Percentiles rank a stretch among this genome's conserved stretches.
Conservation (phyloP, 495 filamentous ascomycete genomes). For the Venustampulla echinocandica region DNA sequence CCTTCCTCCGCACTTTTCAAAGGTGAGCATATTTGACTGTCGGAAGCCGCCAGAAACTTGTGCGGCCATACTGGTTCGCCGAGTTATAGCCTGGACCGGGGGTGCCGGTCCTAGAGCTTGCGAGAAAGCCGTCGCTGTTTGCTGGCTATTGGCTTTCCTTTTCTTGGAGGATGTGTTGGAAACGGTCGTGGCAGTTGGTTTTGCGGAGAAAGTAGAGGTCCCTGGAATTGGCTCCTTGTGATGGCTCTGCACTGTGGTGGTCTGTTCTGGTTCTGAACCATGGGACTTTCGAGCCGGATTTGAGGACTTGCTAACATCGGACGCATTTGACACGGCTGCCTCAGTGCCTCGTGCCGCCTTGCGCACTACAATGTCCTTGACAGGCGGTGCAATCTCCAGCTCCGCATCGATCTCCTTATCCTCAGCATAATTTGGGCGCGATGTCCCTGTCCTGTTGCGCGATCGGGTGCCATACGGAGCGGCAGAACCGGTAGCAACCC, state of each 20-base stretch:
- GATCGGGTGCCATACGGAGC: conserved; percentile 94
- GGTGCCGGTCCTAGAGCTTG: conserved; percentile 29
- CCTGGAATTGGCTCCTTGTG: conserved; percentile 52
- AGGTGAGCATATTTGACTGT: conserved; percentile 77
- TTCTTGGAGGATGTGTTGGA: conserved; percentile 50
- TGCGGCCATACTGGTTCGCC: conserved; percentile 29
- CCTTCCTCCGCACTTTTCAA: conserved; percentile 58
- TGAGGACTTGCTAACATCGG: conserved; percentile 12
- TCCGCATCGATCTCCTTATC: conserved; percentile 91
- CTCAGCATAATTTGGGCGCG: conserved; percentile 92
- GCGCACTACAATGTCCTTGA: conserved; percentile 16
- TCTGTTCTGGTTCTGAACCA: conserved; percentile 38
- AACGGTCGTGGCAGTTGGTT: conserved; percentile 15
- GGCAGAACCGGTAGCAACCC: conserved; percentile 28
- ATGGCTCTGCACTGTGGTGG: conserved; percentile 18
- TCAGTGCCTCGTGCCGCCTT: conserved; percentile 13
- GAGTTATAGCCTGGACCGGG: conserved; percentile 33
- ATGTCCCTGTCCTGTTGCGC: conserved; percentile 70
- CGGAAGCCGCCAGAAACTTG: conserved; percentile 26
- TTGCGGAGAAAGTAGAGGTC: conserved; percentile 49
- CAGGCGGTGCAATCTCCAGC: conserved; percentile 27
- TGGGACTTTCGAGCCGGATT: conserved; percentile 18
- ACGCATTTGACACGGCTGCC: neutral
- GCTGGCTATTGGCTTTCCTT: conserved; percentile 54
- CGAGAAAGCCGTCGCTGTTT: conserved; percentile 10